Evolutionary conservation across 2,329 filamentous ascomycete genomes (phyloP), one percentile per base, ranked within the genome.

Genomic region (Fusarium oligoseptatum): DNA sequence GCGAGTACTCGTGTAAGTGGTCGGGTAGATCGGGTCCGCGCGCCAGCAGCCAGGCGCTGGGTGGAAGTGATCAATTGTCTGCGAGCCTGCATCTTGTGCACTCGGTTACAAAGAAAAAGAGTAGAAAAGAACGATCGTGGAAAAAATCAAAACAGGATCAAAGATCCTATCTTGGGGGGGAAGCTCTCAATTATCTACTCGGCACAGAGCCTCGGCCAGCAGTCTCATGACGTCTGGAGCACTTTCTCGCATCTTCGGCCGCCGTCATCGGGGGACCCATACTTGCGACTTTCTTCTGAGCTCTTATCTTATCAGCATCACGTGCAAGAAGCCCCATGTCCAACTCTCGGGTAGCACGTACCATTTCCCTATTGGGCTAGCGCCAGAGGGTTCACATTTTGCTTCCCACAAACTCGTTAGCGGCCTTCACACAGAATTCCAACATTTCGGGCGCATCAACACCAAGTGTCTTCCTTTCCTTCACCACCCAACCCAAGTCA

Each of bases 351-450:
- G 65, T 64, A 68, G 60, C 64, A 73, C 67, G 71, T 66, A 71
- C 63, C 27, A 27, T 50, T 64, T 65, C 80, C 78, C 48, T 66
- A 82, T 80, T 57, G 57, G 79, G 80, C 68, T 83, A 84, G 83
- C 78, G 76, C 73, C 80, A 78, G 82, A 85, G 83, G 83, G 83
- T 82, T 83, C 82, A 82, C 81, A 83, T 82, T 85, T 84, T 83
- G 77, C 79, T 81, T 82, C 82, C 82, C 83, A 84, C 83, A 84
- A 84, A 84, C 80, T 83, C 82, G 81, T 78, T 82, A 83, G 82
- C 76, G 80, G 81, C 81, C 74, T 79, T 82, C 83, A 83, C 82
- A 83, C 82, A 83, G 81, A 83, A 84, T 81, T 83, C 81, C 73
- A 82, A 81, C 82, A 81, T 83, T 83, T 82, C 77, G 82, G 82